Conservation (phyloP, 225 moss, liverwort and hornwort species). For the Rhytidiadelphus loreus region DNA sequence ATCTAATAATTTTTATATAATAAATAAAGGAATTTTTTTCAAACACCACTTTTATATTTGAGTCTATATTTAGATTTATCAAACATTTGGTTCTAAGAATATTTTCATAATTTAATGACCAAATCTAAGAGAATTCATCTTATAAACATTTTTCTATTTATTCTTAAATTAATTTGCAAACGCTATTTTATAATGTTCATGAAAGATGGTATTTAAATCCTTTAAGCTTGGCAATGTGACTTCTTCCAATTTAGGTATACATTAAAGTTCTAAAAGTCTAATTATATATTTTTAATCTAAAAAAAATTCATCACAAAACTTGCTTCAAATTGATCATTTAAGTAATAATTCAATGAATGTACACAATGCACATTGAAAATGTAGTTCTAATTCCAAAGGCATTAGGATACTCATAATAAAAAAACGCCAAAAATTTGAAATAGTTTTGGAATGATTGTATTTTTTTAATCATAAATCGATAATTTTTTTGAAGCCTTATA, state of each 20-base stretch:
- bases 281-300: not conserved
- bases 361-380: not conserved
- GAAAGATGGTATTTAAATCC: accelerated
- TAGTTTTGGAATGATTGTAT: not conserved
- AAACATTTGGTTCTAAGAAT: not conserved
- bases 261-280: no score
- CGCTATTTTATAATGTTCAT: accelerated
- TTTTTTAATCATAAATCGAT: not conserved
- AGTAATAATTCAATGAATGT: no score
- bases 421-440: no score
- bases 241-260: not conserved
- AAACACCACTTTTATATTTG: accelerated
- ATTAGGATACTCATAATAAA: no score
- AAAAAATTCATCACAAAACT: no score
- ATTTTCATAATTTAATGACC: accelerated
- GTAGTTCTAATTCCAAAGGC: not conserved
- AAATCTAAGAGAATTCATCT: not conserved
- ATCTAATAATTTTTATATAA: no score
- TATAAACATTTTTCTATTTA: accelerated
- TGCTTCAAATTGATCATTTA: not conserved
- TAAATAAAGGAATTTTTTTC: accelerated
- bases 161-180: not conserved
- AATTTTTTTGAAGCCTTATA: no score
- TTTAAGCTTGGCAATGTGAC: not conserved
- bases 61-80: no score